Conservation (phyloP, 2,329 filamentous ascomycete genomes). For the Phyllosticta paracitricarpa region DNA sequence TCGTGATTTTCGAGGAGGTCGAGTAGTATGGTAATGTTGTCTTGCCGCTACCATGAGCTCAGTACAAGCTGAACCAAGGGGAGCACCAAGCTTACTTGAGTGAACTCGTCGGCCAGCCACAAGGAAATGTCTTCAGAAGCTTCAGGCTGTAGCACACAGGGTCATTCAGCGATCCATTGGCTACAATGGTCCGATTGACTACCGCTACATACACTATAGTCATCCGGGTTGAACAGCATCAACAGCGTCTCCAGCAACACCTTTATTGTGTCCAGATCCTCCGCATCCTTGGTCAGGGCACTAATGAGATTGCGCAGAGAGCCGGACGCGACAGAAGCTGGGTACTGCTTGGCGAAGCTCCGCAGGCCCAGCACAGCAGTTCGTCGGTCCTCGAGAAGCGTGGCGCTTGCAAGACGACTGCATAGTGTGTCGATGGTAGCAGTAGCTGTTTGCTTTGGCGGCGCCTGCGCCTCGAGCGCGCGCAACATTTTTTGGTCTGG, state of each 20-base stretch:
- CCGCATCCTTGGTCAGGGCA: conserved; percentile 74
- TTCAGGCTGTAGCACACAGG: conserved; percentile 55
- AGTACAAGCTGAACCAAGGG: conserved; percentile 28
- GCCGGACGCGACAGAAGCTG: conserved; percentile 88
- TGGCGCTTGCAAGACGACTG: conserved; percentile 77
- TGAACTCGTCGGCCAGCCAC: conserved; percentile 97
- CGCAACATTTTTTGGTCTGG: conserved; percentile 17
- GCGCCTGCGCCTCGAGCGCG: conserved; percentile 60
- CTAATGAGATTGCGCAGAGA: conserved; percentile 82
- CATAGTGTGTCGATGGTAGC: conserved; percentile 90
- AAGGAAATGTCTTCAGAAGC: conserved; percentile 91
- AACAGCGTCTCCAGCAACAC: conserved; percentile 88
- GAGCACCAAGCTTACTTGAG: conserved; percentile 51
- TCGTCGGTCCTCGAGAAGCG: conserved; percentile 85
- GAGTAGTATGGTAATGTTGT: conserved; percentile 86
- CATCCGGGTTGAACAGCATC: conserved; percentile 73
- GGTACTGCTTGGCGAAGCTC: conserved; percentile 94
- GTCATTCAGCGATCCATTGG: conserved; percentile 1
- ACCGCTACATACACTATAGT: conserved; percentile 43
- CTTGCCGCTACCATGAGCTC: conserved; percentile 62
- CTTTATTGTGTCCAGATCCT: conserved; percentile 95
- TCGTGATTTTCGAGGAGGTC: conserved; percentile 80
- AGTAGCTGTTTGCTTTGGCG: conserved; percentile 89
- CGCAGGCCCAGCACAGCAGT: conserved; percentile 86
- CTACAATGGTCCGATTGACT: background rate